Base-by-base conservation (phyloP, 2,329 filamentous ascomycete genomes). In the Elsinoe ampelina region DNA sequence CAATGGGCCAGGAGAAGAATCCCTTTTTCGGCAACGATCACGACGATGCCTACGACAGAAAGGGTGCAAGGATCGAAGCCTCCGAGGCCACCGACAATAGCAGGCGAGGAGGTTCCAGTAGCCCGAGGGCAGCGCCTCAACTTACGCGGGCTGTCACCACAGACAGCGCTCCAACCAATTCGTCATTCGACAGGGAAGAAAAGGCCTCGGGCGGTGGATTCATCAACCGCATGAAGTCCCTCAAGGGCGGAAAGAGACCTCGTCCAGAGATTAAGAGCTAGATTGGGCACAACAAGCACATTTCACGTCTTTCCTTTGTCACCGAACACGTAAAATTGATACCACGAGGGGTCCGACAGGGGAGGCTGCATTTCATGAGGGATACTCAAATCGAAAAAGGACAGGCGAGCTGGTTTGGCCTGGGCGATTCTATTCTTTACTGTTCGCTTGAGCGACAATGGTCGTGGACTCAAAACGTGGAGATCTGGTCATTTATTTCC, bases 11-110 rank as follows among this genome's bases (percentile, higher is more conserved):
- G 63, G 75, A 77, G 62, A 75, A 75, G 58, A 95, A 92, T 68
- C 89, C 89, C 0, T 95, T 95, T 75, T 91, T 90, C 69, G 79
- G 82, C 54, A 65, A 64, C 47, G 89, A 96, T 61, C 95, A 87
- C 63, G 81, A 85, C 62, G 75, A 78, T 50, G 82, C 80, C 11
- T 85, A 83, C 65, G 81, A 84, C 51, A 81, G 73, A 67, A 86
- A 86, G 69, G 80, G 80, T 17, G 76, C 78, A 32, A 75, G 75
- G 55, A 82, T 86, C 64, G 76, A 71, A 56, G 72, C 75, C 59
- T 73, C 74, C 19, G 77, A 81, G 62, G 57, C 22, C 64, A 59
- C 56, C 30, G 47, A 54, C 32, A 22, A 39, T n/a, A 30, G 50
- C 35, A 56, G 64, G 36, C 48, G 61, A 54, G 59, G 62, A 60